A percentile compares a stretch with the other conserved stretches of the same genome.
Evolutionary conservation across 1,284 basidiomycete genomes (phyloP).

Genomic region (Coniferiporia sulphurascens): DNA sequence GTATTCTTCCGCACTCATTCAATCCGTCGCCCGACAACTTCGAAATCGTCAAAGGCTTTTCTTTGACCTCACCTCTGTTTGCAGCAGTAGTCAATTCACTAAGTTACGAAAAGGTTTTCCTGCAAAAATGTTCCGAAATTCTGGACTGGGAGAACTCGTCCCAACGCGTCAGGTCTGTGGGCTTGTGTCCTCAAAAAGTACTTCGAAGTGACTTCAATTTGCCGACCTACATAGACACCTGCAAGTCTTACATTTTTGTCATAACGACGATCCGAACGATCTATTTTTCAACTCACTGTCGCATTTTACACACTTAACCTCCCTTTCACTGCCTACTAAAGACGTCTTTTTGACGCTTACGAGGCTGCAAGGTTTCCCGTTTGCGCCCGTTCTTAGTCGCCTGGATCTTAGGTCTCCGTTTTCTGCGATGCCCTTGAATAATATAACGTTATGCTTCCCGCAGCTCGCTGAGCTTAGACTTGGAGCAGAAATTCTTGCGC

Average conservation of each 20-base stretch:
- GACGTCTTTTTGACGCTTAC: neutral
- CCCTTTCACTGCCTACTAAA: neutral
- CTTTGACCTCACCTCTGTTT: neutral
- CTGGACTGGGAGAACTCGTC: neutral
- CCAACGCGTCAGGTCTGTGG: neutral
- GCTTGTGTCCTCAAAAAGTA: neutral
- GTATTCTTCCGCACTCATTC: neutral
- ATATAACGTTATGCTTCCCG: neutral
- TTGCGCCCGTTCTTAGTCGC: neutral
- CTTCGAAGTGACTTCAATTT: neutral
- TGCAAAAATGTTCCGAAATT: neutral
- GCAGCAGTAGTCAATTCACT: neutral
- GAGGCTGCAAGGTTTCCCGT: neutral
- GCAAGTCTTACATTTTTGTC: neutral
- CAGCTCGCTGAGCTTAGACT: neutral
- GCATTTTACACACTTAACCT: neutral
- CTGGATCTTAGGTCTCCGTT: neutral
- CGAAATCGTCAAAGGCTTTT: slow-evolving; percentile 3
- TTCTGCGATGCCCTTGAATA: neutral
- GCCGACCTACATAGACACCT: neutral
- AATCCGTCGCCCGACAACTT: slow-evolving; percentile 1
- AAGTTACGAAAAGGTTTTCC: neutral
- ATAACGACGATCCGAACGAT: neutral
- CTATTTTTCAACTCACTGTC: neutral
- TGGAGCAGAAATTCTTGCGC: neutral